Evolutionary conservation across 805 yeast species (phyloP), one percentile per base, ranked within the genome.

Genomic region (Ascoidea tarda): DNA sequence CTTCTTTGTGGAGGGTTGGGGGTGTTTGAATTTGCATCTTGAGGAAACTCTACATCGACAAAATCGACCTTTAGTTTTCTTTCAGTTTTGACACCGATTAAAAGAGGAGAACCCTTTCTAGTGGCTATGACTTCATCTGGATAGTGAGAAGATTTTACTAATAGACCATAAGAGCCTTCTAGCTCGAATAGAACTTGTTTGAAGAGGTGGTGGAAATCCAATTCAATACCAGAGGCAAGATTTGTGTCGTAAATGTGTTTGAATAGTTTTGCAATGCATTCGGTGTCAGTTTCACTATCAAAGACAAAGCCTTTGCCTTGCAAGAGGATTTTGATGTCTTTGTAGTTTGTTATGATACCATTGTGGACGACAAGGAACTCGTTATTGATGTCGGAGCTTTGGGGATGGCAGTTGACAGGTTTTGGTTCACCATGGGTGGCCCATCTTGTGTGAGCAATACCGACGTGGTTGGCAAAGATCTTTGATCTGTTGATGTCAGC

Each of bases 361-460:
- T 93, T 93, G 74, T 93, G 99, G 51, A 93, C 98, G 58, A 93
- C 82, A 48, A 87, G 80, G 62, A 93, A 93, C 68, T 90, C 96
- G 60, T 84, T 84, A 49, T 69, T 69, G 6, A 78, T 76, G 66
- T 88, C 99, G 1, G 96, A 87, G 58, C 91, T 75, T 66, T 91
- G 98, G 50, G 99, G 99, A 68, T 93, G 99, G 66, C 98, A 93
- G 74, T 93, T 93, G 56, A 68, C 61, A 57, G 76, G 79, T 59
- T 79, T 81, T 54, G 97, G 97, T 62, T 82, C 87, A 69, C 99
- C 99, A 69, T 93, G 99, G 46, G 99, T 93, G 51, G 99, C 99
- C 99, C 99, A 93, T 75, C 99, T 86, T 12, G 99, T 93, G 71
- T 93, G 99, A 31, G 99, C 98, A 67, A 93, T 93, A 65, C 96